Evolutionary conservation across 1,139 yeast species (phyloP).

Genomic region (Maudiozyma humilis): DNA sequence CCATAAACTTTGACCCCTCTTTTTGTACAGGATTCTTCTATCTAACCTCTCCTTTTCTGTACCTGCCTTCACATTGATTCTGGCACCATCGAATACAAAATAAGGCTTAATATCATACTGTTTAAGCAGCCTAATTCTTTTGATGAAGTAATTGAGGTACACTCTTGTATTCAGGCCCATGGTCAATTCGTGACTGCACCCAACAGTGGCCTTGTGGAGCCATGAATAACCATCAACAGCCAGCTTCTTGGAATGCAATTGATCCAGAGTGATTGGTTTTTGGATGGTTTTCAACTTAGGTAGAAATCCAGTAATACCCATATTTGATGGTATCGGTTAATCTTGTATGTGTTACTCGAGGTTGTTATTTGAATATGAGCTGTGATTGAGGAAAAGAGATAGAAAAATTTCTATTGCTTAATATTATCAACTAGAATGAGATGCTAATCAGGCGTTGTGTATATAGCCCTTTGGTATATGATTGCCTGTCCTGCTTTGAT

Average conservation of each 20-base stretch:
- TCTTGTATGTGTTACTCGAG: no score
- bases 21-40: constrained; percentile 48
- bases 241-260: constrained; percentile 60
- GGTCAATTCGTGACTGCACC: constrained; percentile 78
- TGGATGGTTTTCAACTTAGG: constrained; percentile 67
- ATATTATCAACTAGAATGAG: no score
- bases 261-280: constrained; percentile 44
- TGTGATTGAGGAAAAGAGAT: no score
- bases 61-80: constrained; percentile 63
- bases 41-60: constrained; percentile 58
- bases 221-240: constrained; percentile 97
- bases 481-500: no score
- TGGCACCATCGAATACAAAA: constrained; percentile 88
- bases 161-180: constrained; percentile 57
- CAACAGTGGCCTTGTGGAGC: constrained; percentile 77
- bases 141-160: constrained; percentile 50
- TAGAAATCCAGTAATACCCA: constrained; percentile 75
- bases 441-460: no score
- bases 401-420: no score
- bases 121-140: constrained; percentile 55
- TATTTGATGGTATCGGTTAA: no score
- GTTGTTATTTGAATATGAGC: no score
- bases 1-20: constrained; percentile 42
- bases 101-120: constrained; percentile 68
- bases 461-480: no score